A percentile compares a stretch with the other conserved stretches of the same genome.
Conservation (phyloP, 2,329 filamentous ascomycete genomes). For the Alternaria sp. region DNA sequence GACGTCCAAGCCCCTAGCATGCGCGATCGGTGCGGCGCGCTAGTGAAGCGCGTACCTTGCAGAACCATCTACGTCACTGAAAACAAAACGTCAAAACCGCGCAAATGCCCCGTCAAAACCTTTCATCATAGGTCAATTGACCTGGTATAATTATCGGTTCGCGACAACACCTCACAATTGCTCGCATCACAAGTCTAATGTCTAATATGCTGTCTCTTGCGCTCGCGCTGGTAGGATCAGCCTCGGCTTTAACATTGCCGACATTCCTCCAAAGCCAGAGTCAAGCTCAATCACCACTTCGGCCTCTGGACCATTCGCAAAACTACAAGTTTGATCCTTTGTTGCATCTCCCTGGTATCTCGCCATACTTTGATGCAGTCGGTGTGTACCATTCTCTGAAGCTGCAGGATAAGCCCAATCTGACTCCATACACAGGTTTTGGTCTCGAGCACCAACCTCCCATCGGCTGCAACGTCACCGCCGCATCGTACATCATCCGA, state of each 20-base stretch:
- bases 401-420: neutral
- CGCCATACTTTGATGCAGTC: slow-evolving; percentile 60
- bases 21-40: slow-evolving; percentile 5
- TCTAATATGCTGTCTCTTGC: slow-evolving; percentile 23
- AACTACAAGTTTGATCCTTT: slow-evolving; percentile 58
- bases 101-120: slow-evolving; percentile 3
- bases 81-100: slow-evolving; percentile 15
- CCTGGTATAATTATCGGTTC: neutral
- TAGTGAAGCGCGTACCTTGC: slow-evolving; percentile 9
- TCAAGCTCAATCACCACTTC: slow-evolving; percentile 24
- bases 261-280: slow-evolving; percentile 14
- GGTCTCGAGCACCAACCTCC: slow-evolving; percentile 57
- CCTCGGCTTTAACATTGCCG: slow-evolving; percentile 29
- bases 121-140: neutral
- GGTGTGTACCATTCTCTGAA: slow-evolving; percentile 28
- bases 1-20: slow-evolving; percentile 8
- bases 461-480: slow-evolving; percentile 59
- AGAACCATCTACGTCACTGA: slow-evolving; percentile 16
- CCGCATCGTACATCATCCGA: slow-evolving; percentile 59
- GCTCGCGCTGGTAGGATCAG: slow-evolving; percentile 32
- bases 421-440: slow-evolving; percentile 33
- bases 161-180: neutral
- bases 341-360: slow-evolving; percentile 60
- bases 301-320: slow-evolving; percentile 38
- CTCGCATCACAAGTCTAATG: neutral